A percentile compares a stretch with the other conserved stretches of the same genome.
Evolutionary conservation across 2,329 filamentous ascomycete species (phyloP).

Genomic region (Pseudogymnoascus sp.): DNA sequence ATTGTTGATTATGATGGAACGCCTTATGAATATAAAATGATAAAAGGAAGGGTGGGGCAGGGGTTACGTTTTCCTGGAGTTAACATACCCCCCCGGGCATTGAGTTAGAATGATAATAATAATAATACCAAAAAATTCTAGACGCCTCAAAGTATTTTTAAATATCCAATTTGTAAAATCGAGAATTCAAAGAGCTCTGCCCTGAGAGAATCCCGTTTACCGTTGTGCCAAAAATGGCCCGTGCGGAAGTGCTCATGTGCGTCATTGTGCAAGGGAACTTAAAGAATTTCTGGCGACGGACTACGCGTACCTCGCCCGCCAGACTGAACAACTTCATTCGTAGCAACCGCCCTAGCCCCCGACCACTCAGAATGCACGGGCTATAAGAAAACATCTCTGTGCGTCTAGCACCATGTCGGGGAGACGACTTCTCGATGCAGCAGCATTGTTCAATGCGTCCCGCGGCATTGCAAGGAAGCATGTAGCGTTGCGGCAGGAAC

Average conservation of each 20-base stretch:
- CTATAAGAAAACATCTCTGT: background rate
- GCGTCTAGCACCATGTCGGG: conserved; percentile 40
- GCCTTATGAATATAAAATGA: conserved; percentile 7
- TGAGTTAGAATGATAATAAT: background rate
- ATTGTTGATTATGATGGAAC: background rate
- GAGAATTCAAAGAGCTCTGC: background rate
- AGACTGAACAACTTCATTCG: background rate
- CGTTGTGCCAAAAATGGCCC: background rate
- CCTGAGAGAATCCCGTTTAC: background rate
- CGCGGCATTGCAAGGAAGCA: conserved; percentile 60
- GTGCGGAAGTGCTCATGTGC: background rate
- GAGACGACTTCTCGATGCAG: conserved; percentile 63
- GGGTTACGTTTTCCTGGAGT: background rate
- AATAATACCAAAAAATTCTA: background rate
- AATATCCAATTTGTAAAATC: background rate
- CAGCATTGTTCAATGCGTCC: conserved; percentile 63
- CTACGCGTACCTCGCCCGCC: background rate
- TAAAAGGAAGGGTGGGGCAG: background rate
- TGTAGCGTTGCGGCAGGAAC: conserved; percentile 48
- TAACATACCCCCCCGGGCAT: background rate
- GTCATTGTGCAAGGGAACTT: conserved; percentile 2
- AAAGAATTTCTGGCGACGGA: background rate
- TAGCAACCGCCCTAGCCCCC: background rate
- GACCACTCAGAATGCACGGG: background rate
- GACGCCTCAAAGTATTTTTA: background rate